Evolutionary conservation across 768 basidiomycete species (phyloP).

Genomic region (Boletus pseudo-olivaceus): DNA sequence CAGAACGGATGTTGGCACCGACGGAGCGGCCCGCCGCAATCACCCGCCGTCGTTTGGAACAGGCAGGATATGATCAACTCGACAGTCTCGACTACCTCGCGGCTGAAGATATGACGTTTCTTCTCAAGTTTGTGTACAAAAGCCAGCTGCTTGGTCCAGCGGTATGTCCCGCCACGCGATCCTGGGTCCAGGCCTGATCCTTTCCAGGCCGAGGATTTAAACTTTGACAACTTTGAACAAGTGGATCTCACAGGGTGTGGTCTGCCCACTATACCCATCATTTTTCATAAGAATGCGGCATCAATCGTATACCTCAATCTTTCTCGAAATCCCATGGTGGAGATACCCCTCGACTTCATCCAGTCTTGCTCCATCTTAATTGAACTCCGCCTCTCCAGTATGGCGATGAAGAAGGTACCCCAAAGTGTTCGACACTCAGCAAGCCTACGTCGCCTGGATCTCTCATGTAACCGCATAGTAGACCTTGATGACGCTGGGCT

Average conservation of each 20-base stretch:
- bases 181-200: neutral
- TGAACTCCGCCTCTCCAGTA: slow-evolving; percentile 82
- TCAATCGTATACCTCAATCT: slow-evolving; percentile 82
- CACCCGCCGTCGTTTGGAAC: slow-evolving; percentile 76
- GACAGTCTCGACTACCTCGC: slow-evolving; percentile 79
- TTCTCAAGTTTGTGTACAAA: slow-evolving; percentile 90
- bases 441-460: slow-evolving; percentile 75
- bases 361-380: slow-evolving; percentile 80
- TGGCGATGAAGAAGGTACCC: slow-evolving; percentile 94
- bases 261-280: slow-evolving; percentile 84
- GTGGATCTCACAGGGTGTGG: slow-evolving; percentile 81
- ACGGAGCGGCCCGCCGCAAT: slow-evolving; percentile 85
- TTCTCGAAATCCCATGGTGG: slow-evolving; percentile 92
- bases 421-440: slow-evolving; percentile 72
- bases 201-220: slow-evolving; percentile 67
- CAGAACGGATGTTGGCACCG: slow-evolving; percentile 80
- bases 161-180: slow-evolving; percentile 38
- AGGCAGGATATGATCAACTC: slow-evolving; percentile 81
- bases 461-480: slow-evolving; percentile 87
- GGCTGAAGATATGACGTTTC: slow-evolving; percentile 74
- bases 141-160: slow-evolving; percentile 62
- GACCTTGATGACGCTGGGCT: slow-evolving; percentile 86
- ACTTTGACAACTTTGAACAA: slow-evolving; percentile 66
- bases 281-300: slow-evolving; percentile 79
- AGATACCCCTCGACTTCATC: slow-evolving; percentile 95